Conservation (phyloP, 768 basidiomycete species). For the Amanita subjunquillea region DNA sequence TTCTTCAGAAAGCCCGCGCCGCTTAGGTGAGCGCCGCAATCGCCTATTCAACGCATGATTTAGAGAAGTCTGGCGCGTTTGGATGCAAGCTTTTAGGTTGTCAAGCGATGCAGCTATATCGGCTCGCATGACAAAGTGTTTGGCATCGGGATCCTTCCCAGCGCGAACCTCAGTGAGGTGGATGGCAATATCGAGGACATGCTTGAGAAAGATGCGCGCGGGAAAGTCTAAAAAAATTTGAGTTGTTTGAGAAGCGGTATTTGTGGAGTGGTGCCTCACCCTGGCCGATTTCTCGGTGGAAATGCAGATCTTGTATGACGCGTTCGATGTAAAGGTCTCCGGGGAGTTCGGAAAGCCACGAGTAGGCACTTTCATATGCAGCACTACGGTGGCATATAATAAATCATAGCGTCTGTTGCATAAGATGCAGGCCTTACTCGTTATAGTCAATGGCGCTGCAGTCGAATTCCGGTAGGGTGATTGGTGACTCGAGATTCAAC, state of each 20-base stretch:
- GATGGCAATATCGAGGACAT: constrained; percentile 7
- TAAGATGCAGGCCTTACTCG: constrained; percentile 20
- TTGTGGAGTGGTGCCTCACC: constrained; percentile 17
- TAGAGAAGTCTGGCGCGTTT: constrained; percentile 26
- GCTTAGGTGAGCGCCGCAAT: constrained; percentile 35
- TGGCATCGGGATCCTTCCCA: constrained; percentile 7
- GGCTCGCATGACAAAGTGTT: constrained; percentile 17
- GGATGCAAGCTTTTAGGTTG: constrained; percentile 19
- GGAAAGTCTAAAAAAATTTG: constrained; percentile 18
- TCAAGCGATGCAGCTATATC: constrained; percentile 22
- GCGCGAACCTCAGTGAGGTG: constrained; percentile 10
- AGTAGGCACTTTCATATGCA: constrained; percentile 25
- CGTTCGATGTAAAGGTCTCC: constrained; percentile 19
- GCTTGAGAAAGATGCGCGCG: constrained; percentile 7
- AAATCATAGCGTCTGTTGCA: background rate
- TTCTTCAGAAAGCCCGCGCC: constrained; percentile 32
- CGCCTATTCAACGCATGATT: constrained; percentile 27
- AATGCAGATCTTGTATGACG: constrained; percentile 30
- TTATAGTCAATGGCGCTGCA: constrained; percentile 22
- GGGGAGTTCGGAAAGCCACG: constrained; percentile 28
- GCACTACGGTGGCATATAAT: constrained; percentile 17
- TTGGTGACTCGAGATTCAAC: constrained; percentile 14
- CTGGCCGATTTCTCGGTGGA: constrained; percentile 33
- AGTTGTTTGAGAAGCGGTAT: constrained; percentile 19
- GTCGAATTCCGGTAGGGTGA: constrained; percentile 26